Conservation (phyloP, 768 basidiomycete genomes). For the Trametes punicea region DNA sequence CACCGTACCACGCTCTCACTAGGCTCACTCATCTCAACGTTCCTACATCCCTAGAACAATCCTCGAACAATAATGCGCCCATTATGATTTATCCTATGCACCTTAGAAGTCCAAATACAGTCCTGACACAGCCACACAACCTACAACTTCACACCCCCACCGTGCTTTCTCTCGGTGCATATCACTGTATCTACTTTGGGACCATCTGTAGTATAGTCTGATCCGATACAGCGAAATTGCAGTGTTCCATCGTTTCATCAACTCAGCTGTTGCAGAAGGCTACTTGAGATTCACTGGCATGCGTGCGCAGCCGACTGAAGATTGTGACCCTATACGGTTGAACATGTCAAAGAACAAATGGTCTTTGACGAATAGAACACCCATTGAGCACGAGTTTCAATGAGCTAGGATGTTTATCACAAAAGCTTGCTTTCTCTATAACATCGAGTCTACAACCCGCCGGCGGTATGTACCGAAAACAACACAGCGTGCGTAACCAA, state of each 20-base stretch:
- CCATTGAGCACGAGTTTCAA: too few species aligned
- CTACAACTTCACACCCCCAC: not conserved
- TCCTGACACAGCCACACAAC: not conserved
- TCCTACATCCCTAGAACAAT: not conserved
- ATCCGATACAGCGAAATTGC: constrained; percentile 7
- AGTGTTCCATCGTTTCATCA: not conserved
- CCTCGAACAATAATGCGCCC: not conserved
- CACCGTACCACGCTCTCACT: too few species aligned
- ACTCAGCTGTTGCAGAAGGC: not conserved
- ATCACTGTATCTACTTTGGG: constrained; percentile 6
- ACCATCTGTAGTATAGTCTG: constrained; percentile 13
- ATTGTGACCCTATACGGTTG: too few species aligned
- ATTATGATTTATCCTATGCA: too few species aligned
- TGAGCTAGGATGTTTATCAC: not conserved
- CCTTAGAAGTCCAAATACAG: too few species aligned
- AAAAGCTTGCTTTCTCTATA: not conserved
- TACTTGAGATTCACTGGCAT: too few species aligned
- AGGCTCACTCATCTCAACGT: not conserved
- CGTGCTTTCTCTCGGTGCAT: not conserved
- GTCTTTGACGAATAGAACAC: too few species aligned
- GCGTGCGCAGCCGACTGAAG: too few species aligned
- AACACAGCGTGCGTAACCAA: constrained; percentile 2
- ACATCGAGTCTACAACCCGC: not conserved
- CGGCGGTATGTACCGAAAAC: not conserved
- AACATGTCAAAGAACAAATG: too few species aligned